Evolutionary conservation across 305 asterid species (phyloP), one percentile per base, ranked within the genome.

Genomic region (Fraxinus sp.): DNA sequence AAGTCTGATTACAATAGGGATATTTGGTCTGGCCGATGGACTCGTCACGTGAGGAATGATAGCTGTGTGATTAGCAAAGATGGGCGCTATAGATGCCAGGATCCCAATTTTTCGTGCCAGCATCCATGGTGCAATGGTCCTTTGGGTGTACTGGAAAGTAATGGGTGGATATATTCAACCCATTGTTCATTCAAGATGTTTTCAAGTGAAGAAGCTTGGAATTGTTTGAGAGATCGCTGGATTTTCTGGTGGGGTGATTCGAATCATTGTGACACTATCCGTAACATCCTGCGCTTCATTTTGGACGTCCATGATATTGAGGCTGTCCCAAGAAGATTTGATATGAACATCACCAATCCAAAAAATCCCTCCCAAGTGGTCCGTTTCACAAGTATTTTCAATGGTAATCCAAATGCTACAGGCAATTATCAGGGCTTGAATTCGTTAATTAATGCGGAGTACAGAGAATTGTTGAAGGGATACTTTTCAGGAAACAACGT

Each of bases 211-310:
- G 90, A 90, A 6, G 96, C 97, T 0, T 94, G 99, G 99, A 82
- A 78, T 22, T 89, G 96, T 75, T 78, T 93, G 86, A 87, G 46
- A 41, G 81, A 81, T 5, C 90, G 97, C 2, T 95, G 98, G 99
- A 92, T 95, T 57, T 95, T 95, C 82, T 94, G 98, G 99, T 95
- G 99, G 99, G 99, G 98, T 0, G 98, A 95, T 76, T 95, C 99
- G 0, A 95, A 95, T 80, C 99, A 95, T 64, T 93, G 97, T 80
- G 99, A 95, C 62, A 93, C 98, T 0, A 83, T 95, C 1, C 88
- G 98, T 0, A 93, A 95, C 88, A 84, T 95, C 24, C 92, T 95
- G 6, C 86, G 92, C 80, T 94, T 95, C 80, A 72, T 95, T 36
- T 76, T 95, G 81, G 94, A 83, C 32, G 86, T 92, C 26, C 85